These are phyloP conservation scores for Penicillium bovifimosum DNA, from an alignment of 495 filamentous ascomycete species.

Conservation along the genomic window DNA sequence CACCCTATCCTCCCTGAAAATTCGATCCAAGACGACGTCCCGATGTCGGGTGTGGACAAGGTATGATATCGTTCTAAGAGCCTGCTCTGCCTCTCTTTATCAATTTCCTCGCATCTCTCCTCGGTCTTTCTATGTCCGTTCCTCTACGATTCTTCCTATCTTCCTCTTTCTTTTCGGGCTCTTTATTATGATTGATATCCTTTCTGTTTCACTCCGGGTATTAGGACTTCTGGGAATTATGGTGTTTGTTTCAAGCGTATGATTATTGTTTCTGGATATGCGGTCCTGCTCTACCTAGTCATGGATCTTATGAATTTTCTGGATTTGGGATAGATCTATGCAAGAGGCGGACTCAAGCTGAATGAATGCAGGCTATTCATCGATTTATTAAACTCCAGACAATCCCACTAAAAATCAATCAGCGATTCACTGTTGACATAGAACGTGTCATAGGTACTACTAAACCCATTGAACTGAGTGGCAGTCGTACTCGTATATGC, in stretches of 20 bases:
- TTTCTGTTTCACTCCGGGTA: conserved; percentile 10
- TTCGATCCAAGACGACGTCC: conserved; percentile 26
- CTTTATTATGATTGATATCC: conserved; percentile 28
- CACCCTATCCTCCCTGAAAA: conserved; percentile 24
- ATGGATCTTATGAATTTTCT: conserved; percentile 5
- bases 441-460: conserved; percentile 6
- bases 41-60: conserved; percentile 40
- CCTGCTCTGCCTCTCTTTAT: neutral
- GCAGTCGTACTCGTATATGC: conserved; percentile 26
- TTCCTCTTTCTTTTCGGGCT: neutral
- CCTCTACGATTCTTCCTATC: neutral
- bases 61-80: conserved; percentile 11
- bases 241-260: conserved; percentile 1
- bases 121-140: neutral
- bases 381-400: neutral
- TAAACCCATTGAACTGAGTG: conserved; percentile 30
- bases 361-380: conserved; percentile 14
- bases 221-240: neutral
- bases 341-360: conserved; percentile 6
- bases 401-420: neutral
- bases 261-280: neutral
- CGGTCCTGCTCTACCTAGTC: neutral
- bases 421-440: conserved; percentile 17
- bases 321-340: conserved; percentile 5
- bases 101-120: neutral